Base-by-base conservation (phyloP, 2,329 filamentous ascomycete species). In the Pseudogymnoascus sp. region DNA sequence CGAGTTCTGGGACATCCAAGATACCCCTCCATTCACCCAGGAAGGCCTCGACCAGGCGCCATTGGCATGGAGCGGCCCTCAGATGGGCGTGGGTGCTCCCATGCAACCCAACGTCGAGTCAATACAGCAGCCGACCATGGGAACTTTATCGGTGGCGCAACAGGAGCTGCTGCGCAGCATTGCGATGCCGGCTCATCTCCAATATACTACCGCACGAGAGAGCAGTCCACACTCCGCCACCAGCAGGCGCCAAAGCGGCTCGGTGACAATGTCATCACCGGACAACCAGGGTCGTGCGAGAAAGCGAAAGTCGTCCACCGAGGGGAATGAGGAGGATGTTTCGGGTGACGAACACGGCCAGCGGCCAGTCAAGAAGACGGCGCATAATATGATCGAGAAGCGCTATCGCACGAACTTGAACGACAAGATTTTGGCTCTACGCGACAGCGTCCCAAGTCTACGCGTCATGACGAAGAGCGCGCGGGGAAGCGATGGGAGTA, bases 301-400 rank as follows among this genome's bases (percentile, higher is more conserved):
- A 69, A 92, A 91, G 76, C 83, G 89, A 68, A 92, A 91, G 76
- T 84, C 86, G 0, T 86, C 86, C 0, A 83, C 85, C n/a, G 71
- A 75, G 44, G 76, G 76, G 13, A 80, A 82, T 4, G 81, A 86
- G 21, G 79, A 84, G 2, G 82, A 85, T n/a, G 83, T 86, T 60
- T 84, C 87, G 11, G 80, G 85, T 53, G 77, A 82, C 31, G 75
- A 84, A 61, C 82, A 82, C 68, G 83, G 79, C 69, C 86, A 82
- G 72, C 82, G 73, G 61, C 82, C 78, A 26, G 79, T 79, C 64
- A 97, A 96, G 81, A 97, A 97, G 82, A 96, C 93, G 33, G 92
- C 93, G 1, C 93, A 97, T 77, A 97, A 97, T 76, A 95, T 97
- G 83, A 97, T 97, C 67, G 93, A 97, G 78, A 97, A 97, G 81